phyloP scores from a whole-genome alignment of 1,284 basidiomycete species.

The Ganoderma boninense region DNA sequence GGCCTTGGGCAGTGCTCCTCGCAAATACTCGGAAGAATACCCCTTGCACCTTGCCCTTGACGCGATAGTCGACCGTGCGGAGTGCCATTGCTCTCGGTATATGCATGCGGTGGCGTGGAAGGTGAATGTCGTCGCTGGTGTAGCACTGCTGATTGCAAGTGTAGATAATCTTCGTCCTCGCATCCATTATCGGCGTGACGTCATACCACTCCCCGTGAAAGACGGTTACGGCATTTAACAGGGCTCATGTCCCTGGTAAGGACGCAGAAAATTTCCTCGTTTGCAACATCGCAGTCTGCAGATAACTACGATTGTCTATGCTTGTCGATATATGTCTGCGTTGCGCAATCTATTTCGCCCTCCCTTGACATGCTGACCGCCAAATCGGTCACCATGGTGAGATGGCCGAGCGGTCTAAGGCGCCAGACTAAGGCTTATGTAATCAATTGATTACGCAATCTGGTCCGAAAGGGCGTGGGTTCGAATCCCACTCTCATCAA shows the following conservation, averaged over 20 bases:
- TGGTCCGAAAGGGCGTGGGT: conserved; percentile 51
- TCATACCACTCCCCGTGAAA: too few relatives aligned
- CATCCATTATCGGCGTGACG: too few relatives aligned
- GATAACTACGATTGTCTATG: too few relatives aligned
- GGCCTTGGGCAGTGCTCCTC: conserved; percentile 33
- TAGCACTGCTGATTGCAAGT: background rate
- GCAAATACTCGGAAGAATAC: conserved; percentile 41
- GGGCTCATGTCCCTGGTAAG: conserved; percentile 45
- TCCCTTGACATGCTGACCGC: too few relatives aligned
- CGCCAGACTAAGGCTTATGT: conserved; percentile 75
- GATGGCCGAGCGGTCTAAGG: conserved; percentile 89
- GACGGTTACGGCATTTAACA: too few relatives aligned
- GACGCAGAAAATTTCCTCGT: too few relatives aligned
- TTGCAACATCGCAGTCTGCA: too few relatives aligned
- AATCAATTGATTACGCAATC: conserved; percentile 21
- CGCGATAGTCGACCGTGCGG: conserved; percentile 36
- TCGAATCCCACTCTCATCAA: conserved; percentile 52
- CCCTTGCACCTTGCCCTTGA: conserved; percentile 41
- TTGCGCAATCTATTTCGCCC: too few relatives aligned
- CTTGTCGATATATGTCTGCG: too few relatives aligned
- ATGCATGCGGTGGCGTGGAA: background rate
- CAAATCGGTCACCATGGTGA: conserved; percentile 40
- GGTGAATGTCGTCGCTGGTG: background rate
- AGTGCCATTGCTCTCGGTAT: conserved; percentile 32
- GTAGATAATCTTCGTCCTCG: background rate